Percentiles rank a stretch among this genome's conserved stretches.
phyloP scores from a whole-genome alignment of 2,329 filamentous ascomycete genomes.

The Alternaria triticina region DNA sequence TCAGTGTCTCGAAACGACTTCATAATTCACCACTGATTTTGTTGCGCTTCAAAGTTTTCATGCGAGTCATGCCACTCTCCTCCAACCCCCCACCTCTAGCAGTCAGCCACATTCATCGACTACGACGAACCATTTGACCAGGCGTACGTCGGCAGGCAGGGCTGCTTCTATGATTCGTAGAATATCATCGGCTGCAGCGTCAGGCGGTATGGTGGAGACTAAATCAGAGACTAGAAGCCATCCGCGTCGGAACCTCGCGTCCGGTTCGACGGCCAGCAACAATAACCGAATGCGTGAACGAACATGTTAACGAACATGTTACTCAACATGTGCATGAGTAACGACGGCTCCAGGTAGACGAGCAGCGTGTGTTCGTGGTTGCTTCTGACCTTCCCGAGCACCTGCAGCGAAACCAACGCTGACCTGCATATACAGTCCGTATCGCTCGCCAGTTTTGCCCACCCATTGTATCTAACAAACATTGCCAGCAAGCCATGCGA shows the following conservation, averaged over 20 bases:
- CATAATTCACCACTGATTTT: not conserved
- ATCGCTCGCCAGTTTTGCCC: not conserved
- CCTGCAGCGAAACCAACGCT: constrained; percentile 25
- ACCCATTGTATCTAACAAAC: constrained; percentile 1
- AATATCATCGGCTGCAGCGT: constrained; percentile 18
- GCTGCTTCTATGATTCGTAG: constrained; percentile 17
- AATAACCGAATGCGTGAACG: constrained; percentile 26
- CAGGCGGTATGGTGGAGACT: constrained; percentile 22
- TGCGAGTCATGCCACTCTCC: not conserved
- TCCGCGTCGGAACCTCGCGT: constrained; percentile 24
- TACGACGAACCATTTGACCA: constrained; percentile 16
- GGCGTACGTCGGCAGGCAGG: constrained; percentile 16
- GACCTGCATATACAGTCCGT: constrained; percentile 27
- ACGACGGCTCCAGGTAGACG: constrained; percentile 24
- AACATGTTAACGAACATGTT: constrained; percentile 33
- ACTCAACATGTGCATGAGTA: constrained; percentile 37
- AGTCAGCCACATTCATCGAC: constrained; percentile 17
- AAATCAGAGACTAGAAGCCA: constrained; percentile 26
- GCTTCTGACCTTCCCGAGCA: constrained; percentile 14
- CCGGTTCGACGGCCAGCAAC: constrained; percentile 35
- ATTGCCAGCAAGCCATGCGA: constrained; percentile 1
- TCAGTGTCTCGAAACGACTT: not conserved
- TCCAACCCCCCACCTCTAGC: constrained; percentile 15
- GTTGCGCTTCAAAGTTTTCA: not conserved
- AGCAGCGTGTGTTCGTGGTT: constrained; percentile 25